Conservation (phyloP, 164 flowering plant genomes). For the Akebia trifoliata region DNA sequence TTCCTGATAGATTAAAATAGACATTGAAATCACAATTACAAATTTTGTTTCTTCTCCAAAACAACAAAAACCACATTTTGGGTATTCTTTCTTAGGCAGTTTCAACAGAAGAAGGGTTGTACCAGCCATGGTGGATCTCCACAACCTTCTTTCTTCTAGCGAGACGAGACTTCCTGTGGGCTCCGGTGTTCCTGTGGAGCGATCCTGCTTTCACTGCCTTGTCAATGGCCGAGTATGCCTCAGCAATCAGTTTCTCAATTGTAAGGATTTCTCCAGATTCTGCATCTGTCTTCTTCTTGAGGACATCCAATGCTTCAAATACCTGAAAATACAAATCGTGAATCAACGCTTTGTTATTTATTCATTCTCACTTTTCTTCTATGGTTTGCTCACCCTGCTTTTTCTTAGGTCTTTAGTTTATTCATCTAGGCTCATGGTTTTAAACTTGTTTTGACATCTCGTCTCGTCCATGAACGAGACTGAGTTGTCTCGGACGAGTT, state of each 20-base stretch:
- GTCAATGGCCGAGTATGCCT: slow-evolving; percentile 85
- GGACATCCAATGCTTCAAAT: slow-evolving; percentile 57
- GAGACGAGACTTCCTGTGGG: slow-evolving; percentile 80
- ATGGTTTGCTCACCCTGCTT: too few relatives aligned
- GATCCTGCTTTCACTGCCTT: slow-evolving; percentile 78
- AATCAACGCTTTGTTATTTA: slow-evolving; percentile 3
- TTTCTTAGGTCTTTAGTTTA: too few relatives aligned
- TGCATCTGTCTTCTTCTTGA: slow-evolving; percentile 69
- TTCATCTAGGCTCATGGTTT: too few relatives aligned
- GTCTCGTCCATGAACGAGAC: too few relatives aligned
- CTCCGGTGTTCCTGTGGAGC: slow-evolving; percentile 88
- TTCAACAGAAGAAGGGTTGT: slow-evolving; percentile 45
- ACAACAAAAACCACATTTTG: background rate
- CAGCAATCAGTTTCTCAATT: slow-evolving; percentile 78
- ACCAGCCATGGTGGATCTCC: slow-evolving; percentile 93
- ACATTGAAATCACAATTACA: background rate
- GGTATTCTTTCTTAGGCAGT: slow-evolving; percentile 10
- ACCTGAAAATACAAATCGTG: slow-evolving; percentile 37
- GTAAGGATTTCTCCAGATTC: slow-evolving; percentile 61
- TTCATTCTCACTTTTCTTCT: too few relatives aligned
- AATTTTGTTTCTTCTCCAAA: background rate
- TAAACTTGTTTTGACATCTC: too few relatives aligned
- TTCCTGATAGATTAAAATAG: background rate
- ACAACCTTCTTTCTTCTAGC: slow-evolving; percentile 88
- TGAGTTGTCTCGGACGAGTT: too few relatives aligned